These are phyloP conservation scores for Pseudomassariella vexata DNA, from an alignment of 2,329 filamentous ascomycete species.

Conservation along the genomic window DNA sequence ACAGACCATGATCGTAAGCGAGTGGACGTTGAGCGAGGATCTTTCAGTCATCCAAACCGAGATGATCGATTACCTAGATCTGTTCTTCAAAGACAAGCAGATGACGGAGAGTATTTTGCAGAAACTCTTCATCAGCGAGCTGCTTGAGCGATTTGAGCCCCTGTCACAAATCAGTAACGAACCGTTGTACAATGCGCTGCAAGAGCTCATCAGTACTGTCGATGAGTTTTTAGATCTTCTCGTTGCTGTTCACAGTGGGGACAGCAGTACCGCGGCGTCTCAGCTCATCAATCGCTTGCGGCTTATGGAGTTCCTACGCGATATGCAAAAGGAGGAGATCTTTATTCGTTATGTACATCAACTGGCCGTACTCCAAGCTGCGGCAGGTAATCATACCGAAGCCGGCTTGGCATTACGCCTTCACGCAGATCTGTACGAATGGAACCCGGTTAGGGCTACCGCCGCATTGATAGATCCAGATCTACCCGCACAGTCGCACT, in stretches of 20 bases:
- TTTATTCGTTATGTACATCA: constrained; percentile 96
- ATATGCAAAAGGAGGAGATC: constrained; percentile 96
- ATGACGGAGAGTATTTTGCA: constrained; percentile 85
- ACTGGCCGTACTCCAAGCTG: constrained; percentile 70
- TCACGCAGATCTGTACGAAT: constrained; percentile 88
- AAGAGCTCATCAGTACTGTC: constrained; percentile 74
- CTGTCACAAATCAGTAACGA: constrained; percentile 63
- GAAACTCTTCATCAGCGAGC: constrained; percentile 84
- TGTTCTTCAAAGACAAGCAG: constrained; percentile 82
- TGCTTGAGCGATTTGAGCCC: constrained; percentile 73
- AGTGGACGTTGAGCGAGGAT: constrained; percentile 94
- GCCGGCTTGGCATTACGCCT: constrained; percentile 83
- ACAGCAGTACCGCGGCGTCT: constrained; percentile 66
- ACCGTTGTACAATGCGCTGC: constrained; percentile 68
- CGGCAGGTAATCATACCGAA: constrained; percentile 74
- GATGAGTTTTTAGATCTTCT: constrained; percentile 89
- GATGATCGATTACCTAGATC: constrained; percentile 90
- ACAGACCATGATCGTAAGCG: constrained; percentile 96
- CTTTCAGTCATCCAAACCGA: constrained; percentile 88
- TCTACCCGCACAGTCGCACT: constrained; percentile 79
- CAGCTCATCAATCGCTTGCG: constrained; percentile 83
- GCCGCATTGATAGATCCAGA: constrained; percentile 64
- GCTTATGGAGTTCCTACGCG: constrained; percentile 91
- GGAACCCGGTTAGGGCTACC: constrained; percentile 68
- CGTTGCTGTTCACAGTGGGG: constrained; percentile 79